Percentiles rank a stretch among this genome's conserved stretches.
Conservation (phyloP, 805 yeast species). For the Teunomyces panamensis region DNA sequence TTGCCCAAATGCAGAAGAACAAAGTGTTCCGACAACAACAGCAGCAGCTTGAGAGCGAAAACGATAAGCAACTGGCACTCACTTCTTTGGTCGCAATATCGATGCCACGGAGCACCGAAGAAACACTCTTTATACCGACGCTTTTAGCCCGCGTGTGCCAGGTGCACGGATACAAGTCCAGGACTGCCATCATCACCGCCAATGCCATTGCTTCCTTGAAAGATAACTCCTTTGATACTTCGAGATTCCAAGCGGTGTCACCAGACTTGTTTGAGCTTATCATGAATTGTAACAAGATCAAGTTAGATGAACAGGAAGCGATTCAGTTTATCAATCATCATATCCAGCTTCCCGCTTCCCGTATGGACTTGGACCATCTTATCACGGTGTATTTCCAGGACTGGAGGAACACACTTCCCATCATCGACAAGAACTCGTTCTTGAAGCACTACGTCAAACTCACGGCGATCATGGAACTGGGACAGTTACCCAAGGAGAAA, state of each 20-base stretch:
- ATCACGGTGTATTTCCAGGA: constrained; percentile 68
- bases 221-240: constrained; percentile 30
- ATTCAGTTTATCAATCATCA: constrained; percentile 37
- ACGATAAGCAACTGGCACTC: constrained; percentile 33
- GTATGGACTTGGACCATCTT: constrained; percentile 63
- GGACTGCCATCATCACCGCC: constrained; percentile 68
- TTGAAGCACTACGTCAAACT: constrained; percentile 54
- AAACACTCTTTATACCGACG: constrained; percentile 71
- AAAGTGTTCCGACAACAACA: constrained; percentile 17
- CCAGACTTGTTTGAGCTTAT: constrained; percentile 19
- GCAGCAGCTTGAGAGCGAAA: constrained; percentile 20
- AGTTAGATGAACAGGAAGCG: constrained; percentile 40
- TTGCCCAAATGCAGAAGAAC: constrained; percentile 51
- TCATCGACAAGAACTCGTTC: constrained; percentile 69
- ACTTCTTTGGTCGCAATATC: constrained; percentile 61
- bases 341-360: constrained; percentile 42
- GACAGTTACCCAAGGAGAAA: constrained; percentile 2
- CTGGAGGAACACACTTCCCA: constrained; percentile 72
- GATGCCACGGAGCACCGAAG: constrained; percentile 75
- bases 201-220: constrained; percentile 68
- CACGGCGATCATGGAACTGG: constrained; percentile 42
- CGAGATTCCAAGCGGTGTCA: constrained; percentile 8
- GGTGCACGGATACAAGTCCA: constrained; percentile 67
- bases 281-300: constrained; percentile 25
- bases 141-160: constrained; percentile 66